Evolutionary conservation across 345 rosid genomes (phyloP), one percentile per base, ranked within the genome.

Genomic region (Euphorbia pulcherrima): DNA sequence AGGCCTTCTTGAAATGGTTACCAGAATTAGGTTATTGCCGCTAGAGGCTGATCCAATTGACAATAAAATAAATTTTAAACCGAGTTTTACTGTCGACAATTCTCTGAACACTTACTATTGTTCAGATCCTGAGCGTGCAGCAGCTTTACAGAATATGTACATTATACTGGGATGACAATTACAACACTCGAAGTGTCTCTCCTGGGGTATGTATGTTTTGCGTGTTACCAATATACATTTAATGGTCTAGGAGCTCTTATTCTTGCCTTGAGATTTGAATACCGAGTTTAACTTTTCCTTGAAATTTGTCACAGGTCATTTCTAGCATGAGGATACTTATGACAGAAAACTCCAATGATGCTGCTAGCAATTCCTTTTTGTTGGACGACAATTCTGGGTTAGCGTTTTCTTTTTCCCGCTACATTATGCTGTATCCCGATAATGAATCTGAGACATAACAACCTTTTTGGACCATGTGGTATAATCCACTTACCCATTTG

Each of bases 361-460:
- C 48, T 0, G 54, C 53, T 48, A 48, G 56, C 50, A 56, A 63
- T 41, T 52, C 67, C 11, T 63, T 71, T 44, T 62, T 71, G 68
- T 40, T 76, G 69, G 60, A 76, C 7, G 79, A 76, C 1, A 52
- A 62, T 71, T 67, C 73, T 44, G 68, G 72, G 76, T 76, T 20
- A 62, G 69, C n/a, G n/a, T n/a, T n/a, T n/a, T n/a, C n/a, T n/a
- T n/a, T n/a, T n/a, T n/a, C n/a, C n/a, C n/a, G n/a, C n/a, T n/a
- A n/a, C n/a, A n/a, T n/a, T n/a, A n/a, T n/a, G n/a, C n/a, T n/a
- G n/a, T n/a, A n/a, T n/a, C n/a, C n/a, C n/a, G n/a, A n/a, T n/a
- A n/a, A n/a, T n/a, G n/a, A n/a, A n/a, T n/a, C n/a, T n/a, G n/a
- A n/a, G n/a, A n/a, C n/a, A n/a, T n/a, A n/a, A n/a, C n/a, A n/a